These are phyloP conservation scores for Penicillium sp. DNA, from an alignment of 2,329 filamentous ascomycete genomes.

Conservation along the genomic window DNA sequence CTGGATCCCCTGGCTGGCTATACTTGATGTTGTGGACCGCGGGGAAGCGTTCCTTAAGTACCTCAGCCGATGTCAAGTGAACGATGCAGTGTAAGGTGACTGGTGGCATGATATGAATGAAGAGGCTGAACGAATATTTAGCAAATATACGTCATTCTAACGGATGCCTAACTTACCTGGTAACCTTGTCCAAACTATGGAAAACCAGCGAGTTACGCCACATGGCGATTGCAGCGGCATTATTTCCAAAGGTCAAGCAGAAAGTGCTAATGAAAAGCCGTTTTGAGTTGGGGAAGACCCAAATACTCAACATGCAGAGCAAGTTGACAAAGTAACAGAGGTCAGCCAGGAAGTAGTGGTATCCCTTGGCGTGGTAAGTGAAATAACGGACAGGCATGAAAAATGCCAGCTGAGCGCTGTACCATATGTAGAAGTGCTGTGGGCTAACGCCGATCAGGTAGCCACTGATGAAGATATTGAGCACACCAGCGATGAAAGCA, in stretches of 20 bases:
- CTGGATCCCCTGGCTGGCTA: slow-evolving; percentile 64
- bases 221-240: slow-evolving; percentile 96
- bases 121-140: slow-evolving; percentile 56
- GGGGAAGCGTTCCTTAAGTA: slow-evolving; percentile 70
- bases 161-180: slow-evolving; percentile 54
- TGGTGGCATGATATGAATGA: slow-evolving; percentile 99
- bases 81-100: slow-evolving; percentile 89
- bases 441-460: slow-evolving; percentile 86
- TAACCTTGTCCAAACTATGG: slow-evolving; percentile 97
- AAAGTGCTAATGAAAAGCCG: slow-evolving; percentile 88
- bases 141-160: background rate
- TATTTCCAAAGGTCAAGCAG: slow-evolving; percentile 92
- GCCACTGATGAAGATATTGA: slow-evolving; percentile 96
- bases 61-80: slow-evolving; percentile 66
- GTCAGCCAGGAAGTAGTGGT: slow-evolving; percentile 95
- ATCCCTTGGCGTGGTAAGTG: slow-evolving; percentile 84
- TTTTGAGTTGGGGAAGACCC: slow-evolving; percentile 86
- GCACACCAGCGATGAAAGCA: slow-evolving; percentile 90
- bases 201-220: slow-evolving; percentile 99
- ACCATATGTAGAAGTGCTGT: slow-evolving; percentile 88
- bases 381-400: slow-evolving; percentile 97
- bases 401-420: slow-evolving; percentile 78
- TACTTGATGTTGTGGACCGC: slow-evolving; percentile 78
- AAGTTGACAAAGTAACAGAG: slow-evolving; percentile 98
- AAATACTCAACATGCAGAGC: slow-evolving; percentile 74